Base-by-base conservation (phyloP, 768 basidiomycete genomes). In the Russula lepida region DNA sequence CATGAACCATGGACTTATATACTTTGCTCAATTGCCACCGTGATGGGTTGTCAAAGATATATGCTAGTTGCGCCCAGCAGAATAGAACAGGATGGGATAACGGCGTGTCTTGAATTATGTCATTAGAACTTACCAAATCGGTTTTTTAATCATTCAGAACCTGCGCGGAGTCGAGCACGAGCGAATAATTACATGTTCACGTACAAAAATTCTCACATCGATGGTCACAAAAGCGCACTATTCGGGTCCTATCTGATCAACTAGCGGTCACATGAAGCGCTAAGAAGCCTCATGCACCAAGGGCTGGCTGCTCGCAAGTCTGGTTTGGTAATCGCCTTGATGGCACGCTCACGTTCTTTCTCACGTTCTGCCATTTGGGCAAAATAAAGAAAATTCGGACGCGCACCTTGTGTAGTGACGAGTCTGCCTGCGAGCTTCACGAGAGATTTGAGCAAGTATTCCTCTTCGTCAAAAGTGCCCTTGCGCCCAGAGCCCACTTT, bases 381-480 rank as follows among this genome's bases (percentile, higher is more conserved):
- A 30, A 19, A n/a, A 15, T n/a, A n/a, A n/a, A 33, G 37, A 30
- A 17, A 27, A 7, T 12, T 17, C 15, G 12, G 46, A 23, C 4
- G 66, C 78, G 47, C 68, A 92, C 92, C 80, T 75, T 84, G 86
- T 21, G 81, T 79, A 7, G 76, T 73, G 49, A 76, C 74, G 68
- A 91, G 84, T 43, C 86, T 75, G 13, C 75, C 76, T 19, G 84
- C 82, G 3, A 97, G 77, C 69, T 97, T 93, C 6, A 81, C 80
- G 61, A 95, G 73, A 3, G 92, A 94, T 58, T 80, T 85, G 43
- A 99, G 79, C 6, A 98, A 79, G 68, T 98, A 98, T 68, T 92
- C 91, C 74, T 97, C 94, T 72, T 98, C 97, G 68, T 95, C 94
- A 0, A 95, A 88, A 0, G 94, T 97, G 8, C 97, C 97, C 70